Percentiles rank a stretch among this genome's conserved stretches.
These are phyloP conservation scores for Fusarium sp. DNA, from an alignment of 2,329 filamentous ascomycete genomes.

Conservation along the genomic window DNA sequence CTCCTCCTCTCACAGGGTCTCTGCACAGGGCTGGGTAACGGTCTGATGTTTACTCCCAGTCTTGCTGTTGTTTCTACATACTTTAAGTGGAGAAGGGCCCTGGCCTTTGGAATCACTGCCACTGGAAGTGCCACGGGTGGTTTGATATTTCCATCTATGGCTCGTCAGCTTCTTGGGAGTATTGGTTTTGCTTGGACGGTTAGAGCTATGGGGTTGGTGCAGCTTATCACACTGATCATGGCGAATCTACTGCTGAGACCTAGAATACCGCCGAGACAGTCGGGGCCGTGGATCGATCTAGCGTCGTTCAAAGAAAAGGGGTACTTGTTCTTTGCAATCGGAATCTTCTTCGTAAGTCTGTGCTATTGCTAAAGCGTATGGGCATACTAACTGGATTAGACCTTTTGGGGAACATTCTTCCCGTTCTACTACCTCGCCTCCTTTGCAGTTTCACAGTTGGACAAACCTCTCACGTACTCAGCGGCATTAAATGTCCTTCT, in stretches of 20 bases:
- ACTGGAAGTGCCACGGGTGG: not conserved
- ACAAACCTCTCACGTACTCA: not conserved
- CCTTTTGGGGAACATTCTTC: conserved; percentile 5
- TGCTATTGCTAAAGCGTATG: not conserved
- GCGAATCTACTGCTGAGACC: not conserved
- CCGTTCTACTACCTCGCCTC: conserved; percentile 6
- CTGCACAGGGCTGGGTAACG: not conserved
- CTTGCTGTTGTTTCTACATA: not conserved
- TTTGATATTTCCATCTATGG: not conserved
- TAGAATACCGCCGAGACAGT: not conserved
- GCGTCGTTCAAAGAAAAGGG: not conserved
- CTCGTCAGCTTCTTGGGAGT: not conserved
- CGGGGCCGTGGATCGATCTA: conserved; percentile 7
- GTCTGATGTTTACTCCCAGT: not conserved
- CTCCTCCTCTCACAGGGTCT: not conserved
- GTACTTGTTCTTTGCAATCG: conserved; percentile 8
- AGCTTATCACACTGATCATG: not conserved
- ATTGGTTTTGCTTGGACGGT: not conserved
- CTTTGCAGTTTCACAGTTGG: conserved; percentile 1
- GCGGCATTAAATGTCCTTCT: not conserved
- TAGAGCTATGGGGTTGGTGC: not conserved
- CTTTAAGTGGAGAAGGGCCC: not conserved
- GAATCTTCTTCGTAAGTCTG: conserved; percentile 4
- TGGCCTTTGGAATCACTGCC: not conserved
- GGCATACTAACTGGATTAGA: not conserved